A percentile compares a stretch with the other conserved stretches of the same genome.
Conservation (phyloP, 139 green algal species). For the Picocystis salinarum region DNA sequence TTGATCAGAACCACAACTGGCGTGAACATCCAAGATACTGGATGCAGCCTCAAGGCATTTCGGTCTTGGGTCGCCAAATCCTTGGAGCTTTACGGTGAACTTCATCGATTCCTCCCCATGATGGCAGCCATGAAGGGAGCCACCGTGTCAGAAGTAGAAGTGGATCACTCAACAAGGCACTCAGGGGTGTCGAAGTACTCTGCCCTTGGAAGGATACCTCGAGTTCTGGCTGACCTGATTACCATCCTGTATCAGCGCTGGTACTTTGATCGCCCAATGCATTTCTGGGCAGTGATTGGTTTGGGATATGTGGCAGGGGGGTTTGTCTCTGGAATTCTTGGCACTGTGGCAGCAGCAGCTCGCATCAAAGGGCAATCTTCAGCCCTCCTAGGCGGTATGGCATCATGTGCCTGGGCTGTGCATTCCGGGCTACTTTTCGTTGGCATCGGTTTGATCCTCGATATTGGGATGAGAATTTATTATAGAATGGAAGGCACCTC, state of each 20-base stretch:
- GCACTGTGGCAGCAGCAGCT: neutral
- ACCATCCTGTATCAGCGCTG: slow-evolving; percentile 13
- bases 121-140: slow-evolving; percentile 19
- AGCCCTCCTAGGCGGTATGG: too few relatives aligned
- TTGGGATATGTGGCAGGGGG: neutral
- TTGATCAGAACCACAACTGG: slow-evolving; percentile 16
- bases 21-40: slow-evolving; percentile 19
- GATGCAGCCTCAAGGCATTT: slow-evolving; percentile 22
- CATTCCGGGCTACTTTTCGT: too few relatives aligned
- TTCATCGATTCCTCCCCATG: slow-evolving; percentile 22
- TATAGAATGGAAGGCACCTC: slow-evolving; percentile 11
- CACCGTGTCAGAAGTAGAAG: slow-evolving; percentile 16
- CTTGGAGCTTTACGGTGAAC: slow-evolving; percentile 17
- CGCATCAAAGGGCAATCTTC: too few relatives aligned
- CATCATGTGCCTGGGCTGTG: too few relatives aligned
- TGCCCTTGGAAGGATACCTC: slow-evolving; percentile 11
- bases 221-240: slow-evolving; percentile 18
- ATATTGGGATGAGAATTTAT: too few relatives aligned
- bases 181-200: slow-evolving; percentile 19
- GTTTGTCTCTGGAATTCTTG: neutral
- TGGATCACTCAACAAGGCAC: slow-evolving; percentile 10
- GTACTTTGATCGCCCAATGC: slow-evolving; percentile 16
- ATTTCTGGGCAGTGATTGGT: slow-evolving; percentile 9
- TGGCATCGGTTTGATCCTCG: too few relatives aligned
- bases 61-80: slow-evolving; percentile 1